phyloP scores from a whole-genome alignment of 2,329 filamentous ascomycete genomes.

The Colletotrichum shisoi region DNA sequence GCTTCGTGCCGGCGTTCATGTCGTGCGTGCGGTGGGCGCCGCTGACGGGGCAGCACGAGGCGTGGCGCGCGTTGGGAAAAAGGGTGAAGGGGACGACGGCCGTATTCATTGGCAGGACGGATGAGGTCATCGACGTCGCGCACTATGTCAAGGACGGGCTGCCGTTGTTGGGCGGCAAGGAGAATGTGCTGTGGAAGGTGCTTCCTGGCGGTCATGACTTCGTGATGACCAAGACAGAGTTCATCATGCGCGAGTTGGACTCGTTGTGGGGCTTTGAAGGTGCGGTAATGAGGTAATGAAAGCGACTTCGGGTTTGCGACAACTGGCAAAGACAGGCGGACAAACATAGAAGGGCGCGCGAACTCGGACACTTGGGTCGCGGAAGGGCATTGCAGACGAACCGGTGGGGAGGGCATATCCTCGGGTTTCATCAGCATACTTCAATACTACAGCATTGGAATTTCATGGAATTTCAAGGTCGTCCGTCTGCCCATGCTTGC shows the following conservation, averaged over 20 bases:
- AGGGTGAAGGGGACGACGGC: slow-evolving; percentile 56
- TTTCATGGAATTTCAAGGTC: not conserved
- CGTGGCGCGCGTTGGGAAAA: slow-evolving; percentile 58
- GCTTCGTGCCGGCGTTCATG: slow-evolving; percentile 69
- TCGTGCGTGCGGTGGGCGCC: slow-evolving; percentile 64
- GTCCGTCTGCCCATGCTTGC: not conserved
- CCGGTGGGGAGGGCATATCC: not conserved
- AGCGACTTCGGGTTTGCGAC: not conserved
- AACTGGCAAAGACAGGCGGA: not conserved
- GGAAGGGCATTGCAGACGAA: not conserved
- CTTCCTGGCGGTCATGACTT: slow-evolving; percentile 68
- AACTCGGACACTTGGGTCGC: not conserved
- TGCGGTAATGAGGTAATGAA: slow-evolving; percentile 2
- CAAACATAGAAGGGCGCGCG: not conserved
- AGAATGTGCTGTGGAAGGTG: slow-evolving; percentile 59
- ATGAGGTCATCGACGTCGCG: slow-evolving; percentile 62
- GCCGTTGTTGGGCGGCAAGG: slow-evolving; percentile 59
- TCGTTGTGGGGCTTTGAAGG: slow-evolving; percentile 54
- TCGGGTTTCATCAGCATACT: not conserved
- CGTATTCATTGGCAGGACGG: slow-evolving; percentile 59
- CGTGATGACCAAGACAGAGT: slow-evolving; percentile 62
- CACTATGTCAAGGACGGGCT: slow-evolving; percentile 61
- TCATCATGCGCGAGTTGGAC: slow-evolving; percentile 57
- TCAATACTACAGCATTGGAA: not conserved
- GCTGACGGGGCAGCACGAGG: slow-evolving; percentile 60